Conservation (phyloP, 2,329 filamentous ascomycete species). For the Blastomyces parvus region DNA sequence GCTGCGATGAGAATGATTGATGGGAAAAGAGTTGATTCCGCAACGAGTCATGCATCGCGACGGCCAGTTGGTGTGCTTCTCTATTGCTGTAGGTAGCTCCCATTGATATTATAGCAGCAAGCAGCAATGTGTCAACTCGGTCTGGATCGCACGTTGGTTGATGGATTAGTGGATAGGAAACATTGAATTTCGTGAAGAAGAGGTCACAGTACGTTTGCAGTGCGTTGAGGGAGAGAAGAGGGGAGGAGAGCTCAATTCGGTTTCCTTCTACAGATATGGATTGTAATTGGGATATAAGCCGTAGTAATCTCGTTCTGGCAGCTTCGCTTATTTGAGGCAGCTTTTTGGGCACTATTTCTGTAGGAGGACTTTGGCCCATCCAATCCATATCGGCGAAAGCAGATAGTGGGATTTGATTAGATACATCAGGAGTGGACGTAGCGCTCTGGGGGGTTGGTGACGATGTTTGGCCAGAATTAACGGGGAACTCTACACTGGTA, state of each 20-base stretch:
- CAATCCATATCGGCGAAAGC: background rate
- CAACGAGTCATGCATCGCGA: slow-evolving; percentile 53
- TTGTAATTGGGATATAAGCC: slow-evolving; percentile 43
- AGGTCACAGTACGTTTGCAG: slow-evolving; percentile 50
- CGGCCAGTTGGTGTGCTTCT: slow-evolving; percentile 50
- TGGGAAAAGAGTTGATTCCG: slow-evolving; percentile 52
- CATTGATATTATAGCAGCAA: slow-evolving; percentile 48
- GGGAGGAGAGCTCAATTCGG: slow-evolving; percentile 41
- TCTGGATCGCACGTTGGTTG: slow-evolving; percentile 47
- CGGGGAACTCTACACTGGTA: background rate
- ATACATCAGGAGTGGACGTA: background rate
- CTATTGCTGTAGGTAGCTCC: slow-evolving; percentile 54
- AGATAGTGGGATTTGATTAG: background rate
- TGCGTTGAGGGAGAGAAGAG: slow-evolving; percentile 42
- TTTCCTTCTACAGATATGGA: slow-evolving; percentile 42
- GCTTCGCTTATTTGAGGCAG: slow-evolving; percentile 26
- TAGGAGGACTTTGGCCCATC: slow-evolving; percentile 4
- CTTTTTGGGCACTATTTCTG: background rate
- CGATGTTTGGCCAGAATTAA: background rate
- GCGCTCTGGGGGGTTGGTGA: background rate
- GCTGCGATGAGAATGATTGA: slow-evolving; percentile 48
- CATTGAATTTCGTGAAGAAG: slow-evolving; percentile 54
- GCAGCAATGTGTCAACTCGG: slow-evolving; percentile 43
- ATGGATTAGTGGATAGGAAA: slow-evolving; percentile 51
- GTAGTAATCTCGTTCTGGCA: slow-evolving; percentile 35